Evolutionary conservation across 192 early-diverging fungal genomes (phyloP).

Genomic region (Coemansia umbellata): DNA sequence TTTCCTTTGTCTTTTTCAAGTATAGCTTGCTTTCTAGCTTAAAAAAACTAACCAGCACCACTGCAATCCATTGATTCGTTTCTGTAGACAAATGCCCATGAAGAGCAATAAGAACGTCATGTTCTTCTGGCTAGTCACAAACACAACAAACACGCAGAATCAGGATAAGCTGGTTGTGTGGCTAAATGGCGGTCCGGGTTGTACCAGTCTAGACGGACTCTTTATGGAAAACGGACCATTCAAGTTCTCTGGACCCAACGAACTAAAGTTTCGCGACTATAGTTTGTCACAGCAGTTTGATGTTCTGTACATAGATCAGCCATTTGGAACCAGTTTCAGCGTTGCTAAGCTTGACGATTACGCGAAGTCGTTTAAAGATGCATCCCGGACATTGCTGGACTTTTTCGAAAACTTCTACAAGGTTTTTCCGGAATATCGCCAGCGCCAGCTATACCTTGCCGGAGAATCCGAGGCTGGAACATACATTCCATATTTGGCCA

Average conservation of each 20-base stretch:
- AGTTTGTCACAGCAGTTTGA: constrained; percentile 49
- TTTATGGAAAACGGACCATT: constrained; percentile 67
- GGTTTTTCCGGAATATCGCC: constrained; percentile 53
- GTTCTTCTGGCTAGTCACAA: constrained; percentile 54
- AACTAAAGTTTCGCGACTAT: constrained; percentile 29
- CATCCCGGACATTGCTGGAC: constrained; percentile 41
- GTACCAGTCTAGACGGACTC: constrained; percentile 62
- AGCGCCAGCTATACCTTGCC: constrained; percentile 58
- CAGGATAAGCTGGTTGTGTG: constrained; percentile 55
- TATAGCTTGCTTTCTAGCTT: not conserved
- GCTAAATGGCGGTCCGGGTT: constrained; percentile 66
- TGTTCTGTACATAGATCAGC: constrained; percentile 63
- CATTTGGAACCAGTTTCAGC: constrained; percentile 61
- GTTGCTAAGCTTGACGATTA: constrained; percentile 8
- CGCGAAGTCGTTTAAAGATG: constrained; percentile 31
- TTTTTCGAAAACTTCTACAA: constrained; percentile 59
- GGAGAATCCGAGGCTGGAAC: constrained; percentile 75
- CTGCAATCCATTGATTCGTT: not conserved
- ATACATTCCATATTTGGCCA: constrained; percentile 67
- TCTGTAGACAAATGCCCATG: constrained; percentile 40
- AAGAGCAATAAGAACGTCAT: constrained; percentile 27
- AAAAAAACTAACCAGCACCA: no score
- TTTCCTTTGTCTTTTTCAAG: no score
- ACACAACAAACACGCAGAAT: constrained; percentile 48
- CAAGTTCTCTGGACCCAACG: constrained; percentile 35